These are phyloP conservation scores for Microbotryum lychnidis-dioicae DNA, from an alignment of 1,284 basidiomycete species.

Conservation along the genomic window DNA sequence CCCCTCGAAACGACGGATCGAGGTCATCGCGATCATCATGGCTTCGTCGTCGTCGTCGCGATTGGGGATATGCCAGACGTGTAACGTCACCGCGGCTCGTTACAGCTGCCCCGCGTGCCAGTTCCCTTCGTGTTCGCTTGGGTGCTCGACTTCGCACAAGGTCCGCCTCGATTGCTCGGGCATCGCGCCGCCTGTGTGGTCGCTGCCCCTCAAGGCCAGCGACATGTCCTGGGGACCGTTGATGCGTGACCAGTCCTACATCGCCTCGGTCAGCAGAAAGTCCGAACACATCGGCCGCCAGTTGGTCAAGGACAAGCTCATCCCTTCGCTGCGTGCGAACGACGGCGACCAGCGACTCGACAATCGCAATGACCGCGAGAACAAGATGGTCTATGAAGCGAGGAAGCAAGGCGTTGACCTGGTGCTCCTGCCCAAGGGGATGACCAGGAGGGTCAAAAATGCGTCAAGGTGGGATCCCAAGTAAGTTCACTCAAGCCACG, in stretches of 20 bases:
- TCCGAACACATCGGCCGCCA: constrained; percentile 17
- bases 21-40: background rate
- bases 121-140: constrained; percentile 25
- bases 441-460: constrained; percentile 25
- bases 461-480: constrained; percentile 26
- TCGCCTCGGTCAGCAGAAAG: constrained; percentile 18
- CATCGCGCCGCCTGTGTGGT: constrained; percentile 23
- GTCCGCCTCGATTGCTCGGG: constrained; percentile 10
- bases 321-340: constrained; percentile 16
- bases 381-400: constrained; percentile 24
- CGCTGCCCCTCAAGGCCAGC: constrained; percentile 13
- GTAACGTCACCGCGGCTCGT: constrained; percentile 9
- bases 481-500: constrained; percentile 2
- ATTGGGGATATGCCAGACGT: constrained; percentile 18
- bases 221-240: constrained; percentile 27
- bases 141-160: constrained; percentile 27
- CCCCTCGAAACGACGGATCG: too few relatives aligned
- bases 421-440: constrained; percentile 25
- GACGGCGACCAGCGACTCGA: constrained; percentile 12
- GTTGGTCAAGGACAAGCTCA: constrained; percentile 21
- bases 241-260: constrained; percentile 29
- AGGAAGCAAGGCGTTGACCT: constrained; percentile 23
- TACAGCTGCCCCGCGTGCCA: constrained; percentile 27
- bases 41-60: constrained; percentile 3
- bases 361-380: constrained; percentile 27